A percentile compares a stretch with the other conserved stretches of the same genome.
Conservation (phyloP, 768 basidiomycete genomes). For the Boletus tylopilopsis region DNA sequence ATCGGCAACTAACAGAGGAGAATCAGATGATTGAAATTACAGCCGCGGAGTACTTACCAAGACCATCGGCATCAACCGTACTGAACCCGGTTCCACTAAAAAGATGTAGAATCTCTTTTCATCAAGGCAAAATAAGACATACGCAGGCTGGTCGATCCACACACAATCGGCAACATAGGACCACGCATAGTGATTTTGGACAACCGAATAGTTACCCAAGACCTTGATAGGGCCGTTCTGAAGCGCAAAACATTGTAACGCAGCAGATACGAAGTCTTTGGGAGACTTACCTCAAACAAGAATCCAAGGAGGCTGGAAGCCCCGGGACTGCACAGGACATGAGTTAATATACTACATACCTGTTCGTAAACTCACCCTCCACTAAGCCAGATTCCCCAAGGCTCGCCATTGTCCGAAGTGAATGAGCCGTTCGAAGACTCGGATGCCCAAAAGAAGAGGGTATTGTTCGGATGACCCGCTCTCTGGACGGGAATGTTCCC, state of each 20-base stretch:
- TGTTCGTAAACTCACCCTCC: conserved; percentile 47
- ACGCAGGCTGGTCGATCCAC: conserved; percentile 72
- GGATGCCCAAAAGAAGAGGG: conserved; percentile 62
- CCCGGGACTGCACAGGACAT: conserved; percentile 45
- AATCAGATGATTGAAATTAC: background rate
- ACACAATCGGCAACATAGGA: conserved; percentile 50
- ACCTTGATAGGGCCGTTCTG: conserved; percentile 70
- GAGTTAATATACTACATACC: background rate
- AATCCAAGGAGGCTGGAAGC: conserved; percentile 63
- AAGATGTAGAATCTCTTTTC: background rate
- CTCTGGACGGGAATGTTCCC: conserved; percentile 65
- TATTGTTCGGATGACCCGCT: conserved; percentile 57
- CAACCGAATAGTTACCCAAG: conserved; percentile 42
- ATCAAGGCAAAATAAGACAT: conserved; percentile 4
- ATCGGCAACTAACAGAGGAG: conserved; percentile 39
- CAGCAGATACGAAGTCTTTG: background rate
- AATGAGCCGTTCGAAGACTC: conserved; percentile 56
- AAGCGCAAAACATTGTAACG: background rate
- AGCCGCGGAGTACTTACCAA: conserved; percentile 36
- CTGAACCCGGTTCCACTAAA: conserved; percentile 58
- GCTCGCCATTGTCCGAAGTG: conserved; percentile 40
- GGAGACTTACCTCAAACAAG: conserved; percentile 50
- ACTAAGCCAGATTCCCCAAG: conserved; percentile 73
- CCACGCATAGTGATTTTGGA: conserved; percentile 54
- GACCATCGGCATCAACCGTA: conserved; percentile 56